Percentiles rank a stretch among this genome's conserved stretches.
Evolutionary conservation across 2,329 filamentous ascomycete genomes (phyloP).

Genomic region (Diaporthe ilicicola): DNA sequence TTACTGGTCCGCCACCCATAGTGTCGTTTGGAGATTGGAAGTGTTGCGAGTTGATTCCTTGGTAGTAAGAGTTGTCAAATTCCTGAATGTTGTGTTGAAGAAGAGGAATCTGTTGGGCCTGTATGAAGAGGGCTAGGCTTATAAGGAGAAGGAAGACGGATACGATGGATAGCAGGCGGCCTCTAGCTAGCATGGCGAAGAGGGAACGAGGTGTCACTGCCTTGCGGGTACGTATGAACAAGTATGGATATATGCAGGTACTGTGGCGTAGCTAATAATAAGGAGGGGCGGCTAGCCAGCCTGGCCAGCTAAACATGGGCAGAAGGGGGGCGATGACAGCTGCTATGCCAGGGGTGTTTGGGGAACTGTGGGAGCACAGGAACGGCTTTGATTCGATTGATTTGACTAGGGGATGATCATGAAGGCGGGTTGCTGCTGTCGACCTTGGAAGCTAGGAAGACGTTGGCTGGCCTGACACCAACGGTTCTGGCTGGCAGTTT

Average conservation of each 20-base stretch:
- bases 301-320: slow-evolving; percentile 12
- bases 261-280: slow-evolving; percentile 4
- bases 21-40: slow-evolving; percentile 33
- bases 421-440: background rate
- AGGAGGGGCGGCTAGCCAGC: slow-evolving; percentile 18
- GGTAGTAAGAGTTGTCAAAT: slow-evolving; percentile 22
- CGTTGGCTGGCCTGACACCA: background rate
- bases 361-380: background rate
- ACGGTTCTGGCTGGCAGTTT: slow-evolving; percentile 2
- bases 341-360: slow-evolving; percentile 2
- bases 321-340: slow-evolving; percentile 19
- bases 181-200: slow-evolving; percentile 29
- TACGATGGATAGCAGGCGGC: slow-evolving; percentile 25
- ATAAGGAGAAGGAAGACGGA: slow-evolving; percentile 24
- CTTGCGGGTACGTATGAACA: slow-evolving; percentile 14
- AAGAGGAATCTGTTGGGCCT: slow-evolving; percentile 19
- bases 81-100: slow-evolving; percentile 25
- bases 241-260: slow-evolving; percentile 16
- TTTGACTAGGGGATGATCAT: slow-evolving; percentile 7
- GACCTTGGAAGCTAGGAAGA: background rate
- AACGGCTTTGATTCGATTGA: slow-evolving; percentile 7
- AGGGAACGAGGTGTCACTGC: background rate
- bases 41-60: slow-evolving; percentile 20
- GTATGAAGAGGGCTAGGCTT: slow-evolving; percentile 22
- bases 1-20: slow-evolving; percentile 54